phyloP scores from a whole-genome alignment of 805 yeast genomes.

The Candida adriatica region DNA sequence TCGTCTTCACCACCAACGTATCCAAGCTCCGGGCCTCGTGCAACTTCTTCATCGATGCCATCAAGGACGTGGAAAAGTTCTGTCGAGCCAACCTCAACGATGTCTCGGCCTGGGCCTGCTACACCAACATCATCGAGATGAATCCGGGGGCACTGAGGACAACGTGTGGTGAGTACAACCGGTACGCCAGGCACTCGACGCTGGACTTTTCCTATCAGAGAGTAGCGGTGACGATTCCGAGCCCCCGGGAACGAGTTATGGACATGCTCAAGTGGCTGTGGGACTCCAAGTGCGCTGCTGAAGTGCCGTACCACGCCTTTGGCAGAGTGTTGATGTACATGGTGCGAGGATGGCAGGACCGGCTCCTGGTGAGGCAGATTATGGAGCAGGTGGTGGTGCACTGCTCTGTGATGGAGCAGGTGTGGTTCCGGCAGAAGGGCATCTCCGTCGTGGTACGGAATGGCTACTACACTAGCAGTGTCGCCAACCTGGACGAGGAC shows the following conservation, averaged over 20 bases:
- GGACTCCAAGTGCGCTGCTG: conserved; percentile 12
- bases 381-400: conserved; percentile 17
- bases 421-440: conserved; percentile 12
- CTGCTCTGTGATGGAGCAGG: conserved; percentile 13
- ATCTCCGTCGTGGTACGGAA: conserved; percentile 8
- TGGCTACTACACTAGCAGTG: conserved; percentile 12
- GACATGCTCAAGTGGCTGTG: conserved; percentile 18
- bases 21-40: conserved; percentile 4
- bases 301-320: conserved; percentile 19
- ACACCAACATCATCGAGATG: conserved; percentile 7
- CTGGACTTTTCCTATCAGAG: conserved; percentile 1
- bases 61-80: conserved; percentile 14
- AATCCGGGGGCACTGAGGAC: conserved; percentile 5
- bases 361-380: conserved; percentile 11
- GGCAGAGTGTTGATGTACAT: conserved; percentile 11
- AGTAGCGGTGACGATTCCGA: conserved; percentile 5
- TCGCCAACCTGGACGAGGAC: conserved; percentile 11
- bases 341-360: conserved; percentile 10
- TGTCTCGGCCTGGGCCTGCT: conserved; percentile 31
- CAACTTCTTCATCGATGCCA: not conserved
- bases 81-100: conserved; percentile 24
- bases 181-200: not conserved
- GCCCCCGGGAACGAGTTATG: conserved; percentile 8
- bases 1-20: conserved; percentile 26
- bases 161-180: conserved; percentile 13